These are phyloP conservation scores for Malassezia sympodialis DNA, from an alignment of 1,284 basidiomycete genomes.

Conservation along the genomic window DNA sequence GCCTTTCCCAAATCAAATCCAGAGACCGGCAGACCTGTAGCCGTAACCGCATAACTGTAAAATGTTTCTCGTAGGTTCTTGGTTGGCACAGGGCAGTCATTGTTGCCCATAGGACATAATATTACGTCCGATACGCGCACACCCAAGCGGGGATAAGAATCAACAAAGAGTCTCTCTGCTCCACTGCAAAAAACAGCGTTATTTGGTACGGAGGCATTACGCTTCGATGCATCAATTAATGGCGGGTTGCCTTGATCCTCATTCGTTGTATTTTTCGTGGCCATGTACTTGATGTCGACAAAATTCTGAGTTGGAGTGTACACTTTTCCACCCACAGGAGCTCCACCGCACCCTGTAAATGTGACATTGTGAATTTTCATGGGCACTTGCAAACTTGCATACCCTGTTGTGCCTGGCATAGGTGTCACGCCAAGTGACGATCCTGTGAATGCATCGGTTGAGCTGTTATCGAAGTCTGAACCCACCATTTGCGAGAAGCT, in stretches of 20 bases:
- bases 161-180: neutral
- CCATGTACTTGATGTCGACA: neutral
- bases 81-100: neutral
- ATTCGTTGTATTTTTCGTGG: neutral
- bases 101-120: neutral
- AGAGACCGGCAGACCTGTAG: neutral
- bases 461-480: neutral
- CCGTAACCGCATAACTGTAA: neutral
- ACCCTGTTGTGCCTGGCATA: neutral
- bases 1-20: neutral
- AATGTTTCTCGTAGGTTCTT: neutral
- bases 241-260: neutral
- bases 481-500: neutral
- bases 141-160: neutral
- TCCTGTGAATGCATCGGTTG: neutral
- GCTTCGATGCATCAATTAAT: neutral
- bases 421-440: neutral
- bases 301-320: neutral
- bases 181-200: neutral
- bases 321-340: neutral
- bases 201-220: neutral
- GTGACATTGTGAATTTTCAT: neutral
- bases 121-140: neutral
- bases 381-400: neutral
- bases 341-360: neutral